Evolutionary conservation across 148 eudicot genomes (phyloP).

Genomic region (Rhododendron molle): DNA sequence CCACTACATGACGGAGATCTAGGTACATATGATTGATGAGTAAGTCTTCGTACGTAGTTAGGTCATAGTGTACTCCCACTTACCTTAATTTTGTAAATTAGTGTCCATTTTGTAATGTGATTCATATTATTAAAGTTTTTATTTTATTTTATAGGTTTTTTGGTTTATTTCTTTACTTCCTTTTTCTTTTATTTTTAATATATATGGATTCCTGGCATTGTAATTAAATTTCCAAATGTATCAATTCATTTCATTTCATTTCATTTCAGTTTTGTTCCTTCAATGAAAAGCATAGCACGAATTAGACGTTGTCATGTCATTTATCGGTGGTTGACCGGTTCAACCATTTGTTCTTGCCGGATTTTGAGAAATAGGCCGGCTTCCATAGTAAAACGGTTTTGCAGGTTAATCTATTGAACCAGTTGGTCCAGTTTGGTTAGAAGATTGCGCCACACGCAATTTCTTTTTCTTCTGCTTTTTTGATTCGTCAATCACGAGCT

Average conservation of each 20-base stretch:
- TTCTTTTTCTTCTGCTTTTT: too few relatives aligned
- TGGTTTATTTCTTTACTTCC: neutral
- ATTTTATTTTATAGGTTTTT: neutral
- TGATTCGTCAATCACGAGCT: too few relatives aligned
- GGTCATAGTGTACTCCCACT: constrained; percentile 12
- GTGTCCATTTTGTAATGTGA: constrained; percentile 51
- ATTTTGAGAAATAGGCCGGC: neutral
- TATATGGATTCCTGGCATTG: neutral
- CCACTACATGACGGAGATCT: constrained; percentile 5
- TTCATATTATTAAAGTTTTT: constrained; percentile 8
- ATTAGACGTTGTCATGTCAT: neutral
- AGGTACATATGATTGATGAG: constrained; percentile 20
- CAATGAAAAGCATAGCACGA: neutral
- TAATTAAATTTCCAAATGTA: constrained; percentile 6
- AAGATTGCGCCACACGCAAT: too few relatives aligned
- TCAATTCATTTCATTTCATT: neutral
- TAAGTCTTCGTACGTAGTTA: constrained; percentile 7
- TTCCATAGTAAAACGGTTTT: neutral
- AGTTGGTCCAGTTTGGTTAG: neutral
- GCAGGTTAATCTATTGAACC: neutral
- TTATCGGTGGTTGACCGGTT: neutral
- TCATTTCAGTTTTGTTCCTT: neutral
- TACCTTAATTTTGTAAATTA: constrained; percentile 29
- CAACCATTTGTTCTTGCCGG: neutral
- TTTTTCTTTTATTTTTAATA: neutral